Evolutionary conservation across 139 green algal genomes (phyloP), one percentile per base, ranked within the genome.

Genomic region (Yamagishiella unicocca): DNA sequence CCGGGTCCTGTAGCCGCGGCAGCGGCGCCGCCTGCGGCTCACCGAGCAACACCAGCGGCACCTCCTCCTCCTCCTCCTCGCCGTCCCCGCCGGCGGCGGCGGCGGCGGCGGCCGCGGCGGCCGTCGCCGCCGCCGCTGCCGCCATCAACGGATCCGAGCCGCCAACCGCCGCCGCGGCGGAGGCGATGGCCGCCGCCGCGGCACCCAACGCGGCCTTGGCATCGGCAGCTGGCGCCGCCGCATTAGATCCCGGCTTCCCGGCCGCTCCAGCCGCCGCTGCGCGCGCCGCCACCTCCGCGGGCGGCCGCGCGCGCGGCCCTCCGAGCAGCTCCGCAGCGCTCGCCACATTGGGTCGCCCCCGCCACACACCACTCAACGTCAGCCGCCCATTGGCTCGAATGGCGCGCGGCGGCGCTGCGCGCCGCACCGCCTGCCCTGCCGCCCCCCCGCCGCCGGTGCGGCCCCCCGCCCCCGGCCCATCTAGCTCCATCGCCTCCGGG

Each of bases 401-500:
- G 1, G 29, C 81, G 38, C 43, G 61, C 42, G 79, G 58, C 27
- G 40, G 42, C 27, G 21, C 53, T 0, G 75, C 31, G 5, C 64
- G 64, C 19, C 58, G 14, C 64, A 14, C 31, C 9, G 8, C 12
- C 31, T 42, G 10, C 64, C 1, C 29, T 24, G 64, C 64, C 31
- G 31, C 31, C 21, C 12, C 21, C 29, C 64, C 64, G 10, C 31
- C 27, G 61, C 61, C n/a, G n/a, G n/a, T n/a, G n/a, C n/a, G n/a
- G n/a, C n/a, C n/a, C 24, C n/a, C 33, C 35, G 21, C 61, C 29
- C 2, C 40, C 38, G 40, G 38, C 0, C 61, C 62, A n/a, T 85
- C 79, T 31, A 85, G 31, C 29, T 85, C 55, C 79, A 85, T 85
- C 8, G 35, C 76, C 54, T 83, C 75, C 75, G 54, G 29, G 27